Conservation (phyloP, 2,329 filamentous ascomycete genomes). For the Monosporascus cannonballus region DNA sequence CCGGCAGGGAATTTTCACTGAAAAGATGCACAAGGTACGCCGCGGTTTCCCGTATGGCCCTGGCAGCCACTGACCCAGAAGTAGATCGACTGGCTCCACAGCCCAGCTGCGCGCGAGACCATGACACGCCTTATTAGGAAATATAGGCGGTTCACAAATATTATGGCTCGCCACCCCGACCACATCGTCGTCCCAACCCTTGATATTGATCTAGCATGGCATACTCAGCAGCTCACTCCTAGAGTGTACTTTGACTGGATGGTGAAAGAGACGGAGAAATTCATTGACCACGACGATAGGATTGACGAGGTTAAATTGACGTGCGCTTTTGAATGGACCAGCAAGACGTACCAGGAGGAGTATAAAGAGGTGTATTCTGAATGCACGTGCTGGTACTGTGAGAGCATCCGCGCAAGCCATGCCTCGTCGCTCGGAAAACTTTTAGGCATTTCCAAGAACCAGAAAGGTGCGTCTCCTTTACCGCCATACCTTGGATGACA, state of each 20-base stretch:
- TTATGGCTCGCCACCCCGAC: constrained; percentile 45
- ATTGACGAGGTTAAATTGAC: constrained; percentile 62
- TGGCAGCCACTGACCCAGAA: neutral
- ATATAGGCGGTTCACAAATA: constrained; percentile 56
- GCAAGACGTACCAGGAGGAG: constrained; percentile 58
- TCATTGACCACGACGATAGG: constrained; percentile 82
- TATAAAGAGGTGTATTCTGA: constrained; percentile 66
- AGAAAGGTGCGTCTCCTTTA: constrained; percentile 29
- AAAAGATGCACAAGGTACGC: constrained; percentile 60
- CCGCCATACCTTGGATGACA: too few relatives aligned
- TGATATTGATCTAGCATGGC: constrained; percentile 72
- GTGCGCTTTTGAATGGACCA: constrained; percentile 65
- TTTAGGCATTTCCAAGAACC: constrained; percentile 39
- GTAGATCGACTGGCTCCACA: constrained; percentile 70
- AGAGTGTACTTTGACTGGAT: constrained; percentile 56
- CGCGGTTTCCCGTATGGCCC: neutral
- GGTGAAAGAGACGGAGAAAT: constrained; percentile 39
- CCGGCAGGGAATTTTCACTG: constrained; percentile 59
- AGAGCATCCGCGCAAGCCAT: constrained; percentile 56
- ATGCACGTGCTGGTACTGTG: constrained; percentile 82
- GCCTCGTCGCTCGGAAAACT: constrained; percentile 39
- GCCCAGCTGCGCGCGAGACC: constrained; percentile 55
- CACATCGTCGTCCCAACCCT: constrained; percentile 61
- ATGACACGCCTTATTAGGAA: constrained; percentile 60
- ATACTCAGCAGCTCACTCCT: constrained; percentile 71